These are phyloP conservation scores for Tolypocladium sp. DNA, from an alignment of 2,329 filamentous ascomycete genomes.

Conservation along the genomic window DNA sequence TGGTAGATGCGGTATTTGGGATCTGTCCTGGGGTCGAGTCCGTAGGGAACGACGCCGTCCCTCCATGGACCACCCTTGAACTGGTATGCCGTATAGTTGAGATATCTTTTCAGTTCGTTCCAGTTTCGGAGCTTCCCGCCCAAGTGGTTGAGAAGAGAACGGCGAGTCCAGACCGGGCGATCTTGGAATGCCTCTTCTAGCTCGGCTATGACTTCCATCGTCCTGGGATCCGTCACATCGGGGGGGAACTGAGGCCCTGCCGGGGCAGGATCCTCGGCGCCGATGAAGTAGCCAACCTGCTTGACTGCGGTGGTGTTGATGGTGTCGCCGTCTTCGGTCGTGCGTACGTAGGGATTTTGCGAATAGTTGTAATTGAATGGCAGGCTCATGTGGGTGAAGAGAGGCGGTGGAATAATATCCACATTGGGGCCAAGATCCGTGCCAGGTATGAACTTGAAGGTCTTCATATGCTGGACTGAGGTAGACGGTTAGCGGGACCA, in stretches of 20 bases:
- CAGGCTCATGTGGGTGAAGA: slow-evolving; percentile 64
- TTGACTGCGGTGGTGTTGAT: slow-evolving; percentile 53
- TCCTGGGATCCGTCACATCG: slow-evolving; percentile 47
- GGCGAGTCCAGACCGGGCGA: slow-evolving; percentile 79
- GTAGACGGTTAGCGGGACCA: neutral
- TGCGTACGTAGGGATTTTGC: slow-evolving; percentile 71
- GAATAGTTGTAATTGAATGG: slow-evolving; percentile 76
- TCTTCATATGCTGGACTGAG: slow-evolving; percentile 39
- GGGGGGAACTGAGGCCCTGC: slow-evolving; percentile 52
- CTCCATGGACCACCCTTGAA: slow-evolving; percentile 90
- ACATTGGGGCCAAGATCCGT: slow-evolving; percentile 50
- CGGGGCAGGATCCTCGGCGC: slow-evolving; percentile 52
- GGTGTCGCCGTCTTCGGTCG: slow-evolving; percentile 46
- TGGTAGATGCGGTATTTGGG: slow-evolving; percentile 76
- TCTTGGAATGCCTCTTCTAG: slow-evolving; percentile 59
- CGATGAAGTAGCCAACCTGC: slow-evolving; percentile 48
- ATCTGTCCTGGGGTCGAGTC: slow-evolving; percentile 73
- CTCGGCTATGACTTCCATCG: slow-evolving; percentile 55
- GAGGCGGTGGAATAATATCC: slow-evolving; percentile 70
- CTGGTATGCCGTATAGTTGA: slow-evolving; percentile 82
- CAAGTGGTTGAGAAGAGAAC: slow-evolving; percentile 69
- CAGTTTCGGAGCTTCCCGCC: slow-evolving; percentile 38
- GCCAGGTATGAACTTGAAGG: slow-evolving; percentile 58
- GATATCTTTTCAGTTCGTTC: slow-evolving; percentile 60
- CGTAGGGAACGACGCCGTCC: slow-evolving; percentile 77